These are phyloP conservation scores for Vanrija sp. DNA, from an alignment of 1,284 basidiomycete species.

Conservation along the genomic window DNA sequence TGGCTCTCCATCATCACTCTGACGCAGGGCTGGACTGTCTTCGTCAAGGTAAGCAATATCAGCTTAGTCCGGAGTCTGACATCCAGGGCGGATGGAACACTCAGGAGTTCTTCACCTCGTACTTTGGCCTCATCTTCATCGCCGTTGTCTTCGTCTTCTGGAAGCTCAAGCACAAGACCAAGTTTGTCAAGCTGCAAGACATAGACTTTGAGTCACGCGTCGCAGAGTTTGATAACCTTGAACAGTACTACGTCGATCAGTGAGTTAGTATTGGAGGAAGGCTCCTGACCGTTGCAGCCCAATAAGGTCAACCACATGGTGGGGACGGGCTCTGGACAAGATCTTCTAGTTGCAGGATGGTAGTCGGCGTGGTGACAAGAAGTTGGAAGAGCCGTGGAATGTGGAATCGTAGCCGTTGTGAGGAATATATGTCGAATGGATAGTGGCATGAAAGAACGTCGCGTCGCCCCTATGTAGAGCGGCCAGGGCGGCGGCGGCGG, in stretches of 20 bases:
- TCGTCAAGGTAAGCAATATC: constrained; percentile 5
- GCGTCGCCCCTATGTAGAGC: no score
- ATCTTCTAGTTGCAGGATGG: neutral
- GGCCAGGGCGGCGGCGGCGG: no score
- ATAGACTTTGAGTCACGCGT: constrained; percentile 13
- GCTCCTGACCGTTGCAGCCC: neutral
- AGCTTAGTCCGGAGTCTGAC: neutral
- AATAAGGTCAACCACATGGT: neutral
- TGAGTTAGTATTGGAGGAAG: no score
- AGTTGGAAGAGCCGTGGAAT: no score
- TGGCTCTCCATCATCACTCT: constrained; percentile 5
- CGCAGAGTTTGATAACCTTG: constrained; percentile 12
- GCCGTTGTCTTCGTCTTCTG: constrained; percentile 9
- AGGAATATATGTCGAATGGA: no score
- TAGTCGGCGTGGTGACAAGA: no score
- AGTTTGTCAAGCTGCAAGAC: neutral
- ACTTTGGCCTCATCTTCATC: constrained; percentile 17
- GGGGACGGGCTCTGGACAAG: neutral
- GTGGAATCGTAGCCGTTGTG: no score
- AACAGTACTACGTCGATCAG: constrained; percentile 5
- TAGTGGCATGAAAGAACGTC: no score
- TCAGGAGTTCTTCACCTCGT: constrained; percentile 10
- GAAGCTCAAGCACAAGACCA: constrained; percentile 13
- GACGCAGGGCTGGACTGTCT: constrained; percentile 20
- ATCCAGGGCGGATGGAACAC: constrained; percentile 9